Conservation (phyloP, 2,329 filamentous ascomycete genomes). For the Zymoseptoria passerinii region DNA sequence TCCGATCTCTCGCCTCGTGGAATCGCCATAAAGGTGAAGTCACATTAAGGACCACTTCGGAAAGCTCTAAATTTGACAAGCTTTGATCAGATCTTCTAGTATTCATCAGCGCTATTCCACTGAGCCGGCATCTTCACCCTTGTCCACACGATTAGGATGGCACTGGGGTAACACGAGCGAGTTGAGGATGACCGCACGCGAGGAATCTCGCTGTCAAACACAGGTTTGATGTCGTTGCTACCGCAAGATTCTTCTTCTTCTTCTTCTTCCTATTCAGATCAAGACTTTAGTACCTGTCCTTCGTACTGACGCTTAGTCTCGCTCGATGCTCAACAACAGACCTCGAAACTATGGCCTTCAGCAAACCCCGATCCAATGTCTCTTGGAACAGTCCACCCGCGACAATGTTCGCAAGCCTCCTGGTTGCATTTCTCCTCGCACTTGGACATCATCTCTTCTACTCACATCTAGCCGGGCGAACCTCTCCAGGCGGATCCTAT, state of each 20-base stretch:
- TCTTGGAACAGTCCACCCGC: background rate
- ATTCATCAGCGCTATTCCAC: background rate
- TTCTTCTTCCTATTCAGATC: background rate
- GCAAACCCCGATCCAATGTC: background rate
- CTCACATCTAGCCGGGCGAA: background rate
- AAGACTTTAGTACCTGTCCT: background rate
- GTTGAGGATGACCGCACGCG: background rate
- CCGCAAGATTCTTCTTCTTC: background rate
- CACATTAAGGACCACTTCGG: background rate
- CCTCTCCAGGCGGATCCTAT: background rate
- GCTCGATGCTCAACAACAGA: background rate
- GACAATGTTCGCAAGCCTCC: background rate
- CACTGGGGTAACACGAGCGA: background rate
- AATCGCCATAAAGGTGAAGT: background rate
- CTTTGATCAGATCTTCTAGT: background rate
- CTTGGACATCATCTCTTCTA: conserved; percentile 18
- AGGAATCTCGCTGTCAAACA: background rate
- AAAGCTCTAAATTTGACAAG: background rate
- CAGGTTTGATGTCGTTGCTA: background rate
- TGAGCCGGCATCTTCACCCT: background rate
- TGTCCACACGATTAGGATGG: background rate
- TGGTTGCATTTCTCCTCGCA: conserved; percentile 2
- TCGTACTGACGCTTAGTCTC: background rate
- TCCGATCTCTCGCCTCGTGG: background rate
- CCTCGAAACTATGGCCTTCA: background rate